These are phyloP conservation scores for Pterulicium gracile DNA, from an alignment of 1,284 basidiomycete species.

Conservation along the genomic window DNA sequence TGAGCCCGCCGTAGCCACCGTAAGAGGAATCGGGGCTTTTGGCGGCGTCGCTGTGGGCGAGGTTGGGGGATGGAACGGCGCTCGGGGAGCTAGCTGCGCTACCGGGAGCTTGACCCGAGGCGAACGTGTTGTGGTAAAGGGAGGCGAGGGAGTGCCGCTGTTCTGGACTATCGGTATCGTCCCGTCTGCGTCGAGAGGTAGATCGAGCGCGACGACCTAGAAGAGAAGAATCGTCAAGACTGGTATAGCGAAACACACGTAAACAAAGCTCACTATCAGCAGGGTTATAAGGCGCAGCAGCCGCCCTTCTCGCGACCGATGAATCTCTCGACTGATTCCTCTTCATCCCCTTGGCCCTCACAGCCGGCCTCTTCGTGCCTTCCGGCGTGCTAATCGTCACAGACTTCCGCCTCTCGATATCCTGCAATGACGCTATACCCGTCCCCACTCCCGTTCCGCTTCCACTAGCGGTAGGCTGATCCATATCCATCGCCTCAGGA, in stretches of 20 bases:
- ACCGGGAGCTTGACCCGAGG: conserved; percentile 14
- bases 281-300: conserved; percentile 54
- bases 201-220: conserved; percentile 58
- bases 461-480: conserved; percentile 13
- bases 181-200: conserved; percentile 59
- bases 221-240: not conserved
- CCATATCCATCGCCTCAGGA: conserved; percentile 14
- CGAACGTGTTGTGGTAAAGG: not conserved
- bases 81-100: conserved; percentile 67
- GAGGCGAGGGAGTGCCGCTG: not conserved
- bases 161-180: conserved; percentile 43
- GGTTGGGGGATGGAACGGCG: conserved; percentile 61
- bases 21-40: not conserved
- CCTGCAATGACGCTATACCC: not conserved
- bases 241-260: conserved; percentile 3
- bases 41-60: conserved; percentile 24
- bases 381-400: conserved; percentile 29
- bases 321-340: conserved; percentile 51
- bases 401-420: not conserved
- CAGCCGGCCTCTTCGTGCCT: conserved; percentile 27
- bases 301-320: conserved; percentile 42
- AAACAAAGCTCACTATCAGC: conserved; percentile 40
- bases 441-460: not conserved
- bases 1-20: not conserved
- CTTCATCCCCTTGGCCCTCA: conserved; percentile 36